Conservation (phyloP, 106 monocot species). For the Cymbidium sinense region DNA sequence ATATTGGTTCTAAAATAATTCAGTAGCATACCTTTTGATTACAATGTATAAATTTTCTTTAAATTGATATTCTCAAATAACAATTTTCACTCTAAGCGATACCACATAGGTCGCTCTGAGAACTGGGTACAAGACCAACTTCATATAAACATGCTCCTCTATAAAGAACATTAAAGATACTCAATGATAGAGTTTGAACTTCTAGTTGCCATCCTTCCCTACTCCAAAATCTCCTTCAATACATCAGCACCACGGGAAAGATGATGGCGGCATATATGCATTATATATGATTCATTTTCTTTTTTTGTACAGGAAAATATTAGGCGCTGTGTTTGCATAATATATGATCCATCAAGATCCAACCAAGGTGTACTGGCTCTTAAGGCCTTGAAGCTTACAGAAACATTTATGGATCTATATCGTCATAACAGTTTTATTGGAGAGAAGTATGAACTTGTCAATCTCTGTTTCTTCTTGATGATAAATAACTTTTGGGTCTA, state of each 20-base stretch:
- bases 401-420: constrained; percentile 78
- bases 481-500: background rate
- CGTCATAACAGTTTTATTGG: constrained; percentile 66
- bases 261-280: background rate
- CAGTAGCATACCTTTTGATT: too few species aligned
- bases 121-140: background rate
- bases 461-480: background rate
- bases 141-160: background rate
- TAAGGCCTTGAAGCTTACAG: constrained; percentile 67
- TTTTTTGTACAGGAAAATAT: constrained; percentile 74
- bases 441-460: constrained; percentile 58
- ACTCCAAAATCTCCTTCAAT: too few species aligned
- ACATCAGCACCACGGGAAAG: background rate
- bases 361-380: constrained; percentile 67
- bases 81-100: background rate
- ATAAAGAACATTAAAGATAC: background rate
- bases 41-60: too few species aligned
- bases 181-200: background rate
- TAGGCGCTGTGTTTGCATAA: constrained; percentile 88
- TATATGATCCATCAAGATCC: constrained; percentile 88
- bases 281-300: constrained; percentile 2
- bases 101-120: background rate
- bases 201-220: background rate
- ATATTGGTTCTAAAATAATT: too few species aligned
- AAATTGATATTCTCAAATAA: background rate